Conservation (phyloP, 2,329 filamentous ascomycete genomes). For the Spiromastix sp. region DNA sequence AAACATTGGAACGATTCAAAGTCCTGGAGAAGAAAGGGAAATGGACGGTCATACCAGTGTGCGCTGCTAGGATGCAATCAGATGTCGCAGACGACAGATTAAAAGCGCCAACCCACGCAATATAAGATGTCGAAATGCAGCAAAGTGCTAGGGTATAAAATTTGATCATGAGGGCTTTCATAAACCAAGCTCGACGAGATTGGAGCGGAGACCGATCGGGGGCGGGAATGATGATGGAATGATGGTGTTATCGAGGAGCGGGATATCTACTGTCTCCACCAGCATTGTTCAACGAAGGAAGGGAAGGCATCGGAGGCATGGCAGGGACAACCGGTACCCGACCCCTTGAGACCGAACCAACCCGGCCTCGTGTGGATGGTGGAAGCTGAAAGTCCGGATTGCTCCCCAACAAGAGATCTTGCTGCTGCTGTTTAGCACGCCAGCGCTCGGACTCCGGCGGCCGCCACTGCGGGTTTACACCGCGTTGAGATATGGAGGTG, state of each 20-base stretch:
- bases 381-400: conserved; percentile 77
- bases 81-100: too few relatives aligned
- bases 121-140: too few relatives aligned
- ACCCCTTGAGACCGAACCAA: conserved; percentile 10
- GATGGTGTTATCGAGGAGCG: conserved; percentile 3
- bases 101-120: too few relatives aligned
- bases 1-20: too few relatives aligned
- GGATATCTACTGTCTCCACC: conserved; percentile 6
- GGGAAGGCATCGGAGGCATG: conserved; percentile 14
- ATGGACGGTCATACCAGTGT: too few relatives aligned
- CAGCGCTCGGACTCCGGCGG: conserved; percentile 34
- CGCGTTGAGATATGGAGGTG: conserved; percentile 80
- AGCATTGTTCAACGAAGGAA: neutral
- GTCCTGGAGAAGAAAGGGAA: too few relatives aligned
- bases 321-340: conserved; percentile 2
- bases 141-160: too few relatives aligned
- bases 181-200: too few relatives aligned
- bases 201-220: too few relatives aligned
- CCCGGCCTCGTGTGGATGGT: conserved; percentile 30
- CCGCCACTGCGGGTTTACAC: conserved; percentile 79
- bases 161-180: too few relatives aligned
- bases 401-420: conserved; percentile 63
- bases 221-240: too few relatives aligned
- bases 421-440: conserved; percentile 44
- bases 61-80: too few relatives aligned